Evolutionary conservation across 257 asterid genomes (phyloP), one percentile per base, ranked within the genome.

Genomic region (Scutellaria baicalensis): DNA sequence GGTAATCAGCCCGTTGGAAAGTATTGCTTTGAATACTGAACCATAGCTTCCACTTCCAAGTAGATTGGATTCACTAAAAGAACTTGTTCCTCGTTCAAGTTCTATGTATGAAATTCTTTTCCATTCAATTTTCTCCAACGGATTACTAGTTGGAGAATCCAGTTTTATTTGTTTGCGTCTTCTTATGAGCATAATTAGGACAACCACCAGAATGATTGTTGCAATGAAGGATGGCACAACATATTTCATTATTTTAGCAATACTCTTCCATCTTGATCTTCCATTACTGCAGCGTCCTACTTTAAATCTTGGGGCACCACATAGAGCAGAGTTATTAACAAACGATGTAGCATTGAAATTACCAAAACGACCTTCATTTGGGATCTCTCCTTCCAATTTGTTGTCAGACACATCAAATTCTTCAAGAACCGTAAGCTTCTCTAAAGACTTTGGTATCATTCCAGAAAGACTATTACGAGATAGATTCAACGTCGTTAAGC

Each of bases 361-460:
- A 6, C 5, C 3, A 0, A 58, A 58, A n/a, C 4, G 0, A 35
- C 43, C 57, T 13, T 36, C 71, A 49, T 35, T 33, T 4, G 71
- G 70, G 35, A 65, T 65, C 70, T 65, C 55, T 6, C 70, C 70
- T 48, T 64, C 59, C 59, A 64, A 9, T 48, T n/a, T 35, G 47
- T 64, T 64, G 35, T 64, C 31, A 21, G 70, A 64, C 8, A 64
- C 59, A 33, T 64, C 49, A 10, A 64, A 48, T 14, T 14, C 14
- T 2, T 47, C 9, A 6, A 64, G 59, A 8, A 4, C 8, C 0
- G 9, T 1, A 33, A 64, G 70, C 1, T 64, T 7, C 9, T 47
- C 35, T 0, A 65, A 65, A 9, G 36, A 9, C 6, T 3, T 2
- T 16, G 70, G 70, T 4, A 65, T 65, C 47, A 31, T 5, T 47